Evolutionary conservation across 2,329 filamentous ascomycete species (phyloP).

Genomic region (Fusarium luffae): DNA sequence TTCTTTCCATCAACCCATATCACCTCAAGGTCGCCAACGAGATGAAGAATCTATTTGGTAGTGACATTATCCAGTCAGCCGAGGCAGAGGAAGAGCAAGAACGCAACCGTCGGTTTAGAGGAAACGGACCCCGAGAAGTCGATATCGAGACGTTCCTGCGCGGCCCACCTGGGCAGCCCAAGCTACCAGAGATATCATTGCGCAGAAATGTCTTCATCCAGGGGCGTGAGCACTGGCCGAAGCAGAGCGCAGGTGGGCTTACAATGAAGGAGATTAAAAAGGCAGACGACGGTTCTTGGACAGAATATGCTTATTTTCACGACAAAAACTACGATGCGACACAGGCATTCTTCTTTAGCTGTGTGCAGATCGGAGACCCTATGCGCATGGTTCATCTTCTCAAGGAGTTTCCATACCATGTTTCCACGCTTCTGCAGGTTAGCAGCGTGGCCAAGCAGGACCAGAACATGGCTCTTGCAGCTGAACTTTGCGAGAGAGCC

Average conservation of each 20-base stretch:
- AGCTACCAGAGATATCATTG: constrained; percentile 76
- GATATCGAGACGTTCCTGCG: constrained; percentile 68
- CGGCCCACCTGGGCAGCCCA: constrained; percentile 66
- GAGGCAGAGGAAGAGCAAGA: constrained; percentile 61
- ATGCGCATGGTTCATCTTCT: constrained; percentile 83
- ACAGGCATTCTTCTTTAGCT: constrained; percentile 79
- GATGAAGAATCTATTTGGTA: constrained; percentile 75
- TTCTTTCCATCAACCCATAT: constrained; percentile 68
- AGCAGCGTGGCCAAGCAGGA: constrained; percentile 93
- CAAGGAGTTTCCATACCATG: constrained; percentile 75
- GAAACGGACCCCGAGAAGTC: constrained; percentile 59
- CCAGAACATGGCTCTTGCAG: constrained; percentile 84
- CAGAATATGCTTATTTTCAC: constrained; percentile 82
- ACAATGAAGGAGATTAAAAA: constrained; percentile 74
- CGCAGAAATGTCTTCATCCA: constrained; percentile 86
- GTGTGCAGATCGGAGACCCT: constrained; percentile 86
- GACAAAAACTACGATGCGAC: constrained; percentile 77
- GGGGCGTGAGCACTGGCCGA: constrained; percentile 88
- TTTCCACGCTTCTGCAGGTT: constrained; percentile 92
- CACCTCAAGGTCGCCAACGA: constrained; percentile 89
- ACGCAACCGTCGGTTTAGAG: constrained; percentile 50
- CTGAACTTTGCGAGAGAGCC: constrained; percentile 89
- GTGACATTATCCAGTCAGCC: constrained; percentile 67
- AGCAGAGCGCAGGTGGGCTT: constrained; percentile 80
- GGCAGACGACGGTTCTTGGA: constrained; percentile 63